These are phyloP conservation scores for Tillandsia fasciculata DNA, from an alignment of 176 grass and related monocot genomes.

Conservation along the genomic window DNA sequence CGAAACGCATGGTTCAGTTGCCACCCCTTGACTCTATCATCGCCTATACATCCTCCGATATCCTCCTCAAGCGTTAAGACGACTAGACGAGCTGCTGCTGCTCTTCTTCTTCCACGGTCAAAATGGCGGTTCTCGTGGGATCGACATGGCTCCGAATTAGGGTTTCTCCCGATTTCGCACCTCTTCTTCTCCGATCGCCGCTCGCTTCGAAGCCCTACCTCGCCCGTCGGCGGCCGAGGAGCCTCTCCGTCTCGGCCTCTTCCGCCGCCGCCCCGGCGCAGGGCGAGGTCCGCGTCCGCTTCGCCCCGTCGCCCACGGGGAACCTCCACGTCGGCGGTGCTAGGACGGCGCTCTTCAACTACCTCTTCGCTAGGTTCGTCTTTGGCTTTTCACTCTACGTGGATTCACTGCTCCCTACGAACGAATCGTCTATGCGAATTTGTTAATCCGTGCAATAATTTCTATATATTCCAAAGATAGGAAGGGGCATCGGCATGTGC, in stretches of 20 bases:
- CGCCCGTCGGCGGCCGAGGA: constrained; percentile 16
- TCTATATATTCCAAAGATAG: too few relatives aligned
- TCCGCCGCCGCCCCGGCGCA: neutral
- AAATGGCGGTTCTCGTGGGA: constrained; percentile 27
- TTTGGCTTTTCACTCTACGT: neutral
- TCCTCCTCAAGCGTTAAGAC: too few relatives aligned
- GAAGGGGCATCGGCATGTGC: too few relatives aligned
- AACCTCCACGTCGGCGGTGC: constrained; percentile 87
- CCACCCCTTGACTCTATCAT: too few relatives aligned
- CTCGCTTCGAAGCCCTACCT: constrained; percentile 18
- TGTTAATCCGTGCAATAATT: too few relatives aligned
- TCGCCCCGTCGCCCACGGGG: constrained; percentile 81
- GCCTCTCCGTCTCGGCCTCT: constrained; percentile 32
- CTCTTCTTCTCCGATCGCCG: neutral
- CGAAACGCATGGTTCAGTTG: too few relatives aligned
- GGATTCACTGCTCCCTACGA: too few relatives aligned
- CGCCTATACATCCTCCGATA: too few relatives aligned
- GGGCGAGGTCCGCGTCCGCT: constrained; percentile 74
- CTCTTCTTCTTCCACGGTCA: neutral
- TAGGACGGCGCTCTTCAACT: constrained; percentile 86
- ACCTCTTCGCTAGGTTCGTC: constrained; percentile 71
- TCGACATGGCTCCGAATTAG: constrained; percentile 39
- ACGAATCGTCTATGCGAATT: too few relatives aligned
- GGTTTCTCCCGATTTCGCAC: constrained; percentile 26
- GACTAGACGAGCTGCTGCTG: too few relatives aligned